Conservation (phyloP, 176 grass and related monocot genomes). For the Alloteropsis semialata region DNA sequence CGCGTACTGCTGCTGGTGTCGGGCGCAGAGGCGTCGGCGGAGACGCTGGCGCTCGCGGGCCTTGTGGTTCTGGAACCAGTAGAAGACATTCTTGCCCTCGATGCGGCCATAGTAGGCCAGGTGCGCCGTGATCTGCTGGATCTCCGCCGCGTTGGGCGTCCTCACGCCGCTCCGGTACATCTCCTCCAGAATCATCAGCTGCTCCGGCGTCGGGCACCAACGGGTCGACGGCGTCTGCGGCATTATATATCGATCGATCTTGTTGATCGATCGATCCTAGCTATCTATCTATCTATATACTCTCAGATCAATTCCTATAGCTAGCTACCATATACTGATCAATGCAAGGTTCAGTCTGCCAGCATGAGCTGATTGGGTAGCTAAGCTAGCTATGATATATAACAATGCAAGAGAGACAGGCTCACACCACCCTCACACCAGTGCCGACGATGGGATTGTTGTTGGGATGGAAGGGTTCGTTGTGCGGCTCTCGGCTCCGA, state of each 20-base stretch:
- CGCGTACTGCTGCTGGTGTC: slow-evolving; percentile 54
- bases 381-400: background rate
- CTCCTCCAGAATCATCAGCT: slow-evolving; percentile 88
- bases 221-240: slow-evolving; percentile 88
- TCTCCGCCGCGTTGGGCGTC: slow-evolving; percentile 74
- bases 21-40: slow-evolving; percentile 59
- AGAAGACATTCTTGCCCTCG: slow-evolving; percentile 95
- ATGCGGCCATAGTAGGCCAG: slow-evolving; percentile 82
- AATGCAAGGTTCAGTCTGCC: no score
- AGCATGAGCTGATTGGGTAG: background rate
- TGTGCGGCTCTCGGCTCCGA: no score
- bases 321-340: no score
- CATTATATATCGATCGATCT: slow-evolving; percentile 28
- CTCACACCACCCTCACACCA: no score
- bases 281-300: background rate
- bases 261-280: no score
- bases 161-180: slow-evolving; percentile 80
- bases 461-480: no score
- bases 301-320: no score
- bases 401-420: no score
- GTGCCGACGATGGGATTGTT: no score
- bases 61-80: slow-evolving; percentile 98
- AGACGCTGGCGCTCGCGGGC: slow-evolving; percentile 76
- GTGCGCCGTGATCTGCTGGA: slow-evolving; percentile 90
- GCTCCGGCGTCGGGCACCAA: slow-evolving; percentile 85